Evolutionary conservation across 306 rosid genomes (phyloP), one percentile per base, ranked within the genome.

Genomic region (Parietaria judaica): DNA sequence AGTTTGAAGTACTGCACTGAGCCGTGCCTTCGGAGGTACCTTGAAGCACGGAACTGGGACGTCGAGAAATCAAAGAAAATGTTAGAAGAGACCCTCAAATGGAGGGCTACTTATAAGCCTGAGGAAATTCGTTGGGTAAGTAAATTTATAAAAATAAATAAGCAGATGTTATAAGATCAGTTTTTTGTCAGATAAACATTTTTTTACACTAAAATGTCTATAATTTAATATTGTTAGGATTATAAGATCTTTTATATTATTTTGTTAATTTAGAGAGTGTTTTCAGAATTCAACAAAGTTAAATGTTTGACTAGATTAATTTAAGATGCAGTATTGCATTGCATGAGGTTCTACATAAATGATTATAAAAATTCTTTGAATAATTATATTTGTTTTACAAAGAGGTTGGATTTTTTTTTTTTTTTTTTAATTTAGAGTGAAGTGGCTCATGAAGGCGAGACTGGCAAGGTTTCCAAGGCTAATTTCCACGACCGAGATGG

Each of bases 61-160:
- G 67, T 85, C 43, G 83, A 85, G 3, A 85, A 91, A 71, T 83
- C 31, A 23, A 23, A 23, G 31, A 23, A 23, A 23, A 23, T 23
- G 31, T 23, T 23, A 23, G 31, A 23, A 67, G 96, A 83, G 63
- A 48, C 97, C 11, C 83, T 91, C 51, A 78, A 74, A 72, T 91
- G 97, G 97, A 85, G 97, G 79, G 70, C 84, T 36, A 53, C 80
- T 57, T 91, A 74, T 56, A 87, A 80, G 77, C 95, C 97, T 1
- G 95, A 91, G 75, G 96, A 91, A 78, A 91, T 80, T 47, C 89
- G 86, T 54, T 91, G 97, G 97, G 97, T 91, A 72, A 58, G 35
- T 47, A 45, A 60, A 50, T 37, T 67, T 56, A 51, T 44, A 8
- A 34, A 45, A 60, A 50, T 37, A 65, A 53, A 51, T 44, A 8